Evolutionary conservation across 768 basidiomycete species (phyloP), one percentile per base, ranked within the genome.

Genomic region (Exidia glandulosa): DNA sequence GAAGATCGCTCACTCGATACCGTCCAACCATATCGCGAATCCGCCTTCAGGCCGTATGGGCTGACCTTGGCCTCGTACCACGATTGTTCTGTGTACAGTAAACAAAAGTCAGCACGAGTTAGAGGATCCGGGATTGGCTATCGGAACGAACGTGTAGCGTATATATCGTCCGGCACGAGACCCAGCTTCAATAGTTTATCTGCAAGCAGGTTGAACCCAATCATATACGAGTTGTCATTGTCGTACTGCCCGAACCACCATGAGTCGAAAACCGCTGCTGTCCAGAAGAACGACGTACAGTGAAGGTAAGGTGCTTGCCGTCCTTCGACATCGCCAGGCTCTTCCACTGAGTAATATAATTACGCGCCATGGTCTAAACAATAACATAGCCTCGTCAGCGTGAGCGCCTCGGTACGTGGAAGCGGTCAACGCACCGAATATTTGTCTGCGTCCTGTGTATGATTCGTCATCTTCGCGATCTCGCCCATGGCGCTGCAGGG

Each of bases 401-500:
- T n/a, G n/a, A n/a, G n/a, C 34, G 50, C 9, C 9, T 47, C n/a
- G n/a, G 14, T 6, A 27, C 4, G 36, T 9, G 34, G 27, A 32
- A 25, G 25, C 23, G 13, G 19, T 23, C 10, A 16, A 3, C 37
- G 12, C 48, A 58, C 57, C 23, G 37, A 41, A 25, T 58, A 58
- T 3, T 58, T 58, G n/a, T 3, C 48, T 47, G 57, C 25, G 19
- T 30, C 57, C 19, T 23, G n/a, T 19, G 57, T 16, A 7, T 58
- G 37, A 32, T 45, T 45, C n/a, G 32, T 31, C 23, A 47, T 30
- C 14, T 27, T 58, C 3, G 57, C 57, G 37, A 58, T 41, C 12
- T 36, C 50, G 16, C 47, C 36, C 59, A 63, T 58, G 27, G 56
- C 30, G 61, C 33, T n/a, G 25, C 45, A 19, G 48, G 65, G n/a